Conservation (phyloP, 2,329 filamentous ascomycete species). For the Sarocladium oryzae region DNA sequence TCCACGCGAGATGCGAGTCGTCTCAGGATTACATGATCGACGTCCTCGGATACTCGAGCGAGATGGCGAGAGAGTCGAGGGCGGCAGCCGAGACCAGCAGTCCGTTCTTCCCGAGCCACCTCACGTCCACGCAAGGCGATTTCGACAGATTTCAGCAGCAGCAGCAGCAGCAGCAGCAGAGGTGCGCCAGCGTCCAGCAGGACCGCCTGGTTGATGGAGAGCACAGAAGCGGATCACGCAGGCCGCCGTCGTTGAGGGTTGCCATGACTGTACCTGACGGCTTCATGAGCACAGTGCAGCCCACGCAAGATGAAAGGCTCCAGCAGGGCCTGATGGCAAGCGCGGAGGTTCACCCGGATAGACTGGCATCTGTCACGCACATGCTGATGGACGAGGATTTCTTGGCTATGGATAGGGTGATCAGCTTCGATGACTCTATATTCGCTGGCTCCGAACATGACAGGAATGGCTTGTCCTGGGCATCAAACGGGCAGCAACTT, state of each 20-base stretch:
- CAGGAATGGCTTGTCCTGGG: not conserved
- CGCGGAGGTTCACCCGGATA: slow-evolving; percentile 15
- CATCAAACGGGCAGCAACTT: no score
- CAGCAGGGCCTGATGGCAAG: not conserved
- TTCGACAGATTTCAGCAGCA: not conserved
- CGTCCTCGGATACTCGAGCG: slow-evolving; percentile 16
- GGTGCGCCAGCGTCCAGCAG: no score
- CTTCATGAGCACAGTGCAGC: not conserved
- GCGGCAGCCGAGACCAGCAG: not conserved
- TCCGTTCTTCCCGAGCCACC: slow-evolving; percentile 4
- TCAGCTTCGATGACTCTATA: slow-evolving; percentile 29
- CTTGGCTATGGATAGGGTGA: slow-evolving; percentile 26
- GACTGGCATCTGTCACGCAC: slow-evolving; percentile 23
- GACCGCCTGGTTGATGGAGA: no score
- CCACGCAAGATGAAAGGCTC: not conserved
- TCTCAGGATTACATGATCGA: slow-evolving; percentile 13
- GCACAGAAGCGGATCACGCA: no score
- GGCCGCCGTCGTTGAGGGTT: no score
- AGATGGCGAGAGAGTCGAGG: not conserved
- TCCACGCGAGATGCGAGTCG: slow-evolving; percentile 12
- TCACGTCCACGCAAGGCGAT: not conserved
- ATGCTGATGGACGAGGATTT: slow-evolving; percentile 25
- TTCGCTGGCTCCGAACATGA: slow-evolving; percentile 17
- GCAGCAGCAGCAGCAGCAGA: not conserved
- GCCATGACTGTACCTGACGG: slow-evolving; percentile 7